These are phyloP conservation scores for Phytophthora pini DNA, from an alignment of 352 stramenopile species.

Conservation along the genomic window DNA sequence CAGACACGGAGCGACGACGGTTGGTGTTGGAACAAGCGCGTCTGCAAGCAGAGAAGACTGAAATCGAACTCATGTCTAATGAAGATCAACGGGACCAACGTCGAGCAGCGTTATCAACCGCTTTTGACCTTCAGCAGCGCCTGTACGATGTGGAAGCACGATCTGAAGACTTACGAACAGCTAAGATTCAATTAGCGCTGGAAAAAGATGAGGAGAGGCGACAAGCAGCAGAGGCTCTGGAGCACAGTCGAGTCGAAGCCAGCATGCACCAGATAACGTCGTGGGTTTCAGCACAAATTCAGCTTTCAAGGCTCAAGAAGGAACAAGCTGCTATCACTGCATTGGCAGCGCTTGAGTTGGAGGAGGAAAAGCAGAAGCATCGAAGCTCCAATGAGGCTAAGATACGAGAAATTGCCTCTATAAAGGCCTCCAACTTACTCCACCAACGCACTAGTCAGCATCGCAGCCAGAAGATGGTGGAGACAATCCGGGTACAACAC, in stretches of 20 bases:
- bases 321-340: constrained; percentile 20
- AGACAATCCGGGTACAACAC: constrained; percentile 21
- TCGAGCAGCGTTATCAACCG: constrained; percentile 13
- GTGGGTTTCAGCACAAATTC: constrained; percentile 46
- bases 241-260: constrained; percentile 26
- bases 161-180: constrained; percentile 19
- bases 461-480: constrained; percentile 22
- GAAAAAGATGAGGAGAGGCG: constrained; percentile 34
- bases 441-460: constrained; percentile 26
- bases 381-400: constrained; percentile 21
- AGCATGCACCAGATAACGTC: constrained; percentile 37
- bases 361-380: constrained; percentile 31
- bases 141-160: constrained; percentile 34
- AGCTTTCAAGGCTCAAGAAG: constrained; percentile 36
- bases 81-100: constrained; percentile 44
- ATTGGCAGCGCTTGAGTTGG: constrained; percentile 22
- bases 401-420: constrained; percentile 27
- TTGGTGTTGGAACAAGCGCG: constrained; percentile 19
- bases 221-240: constrained; percentile 14
- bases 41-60: constrained; percentile 40
- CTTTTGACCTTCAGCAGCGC: constrained; percentile 17
- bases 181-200: constrained; percentile 24
- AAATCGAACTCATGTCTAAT: constrained; percentile 45
- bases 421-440: constrained; percentile 39
- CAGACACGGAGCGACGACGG: constrained; percentile 14